Conservation (phyloP, 129 eudicot species). For the Flaveria robusta region DNA sequence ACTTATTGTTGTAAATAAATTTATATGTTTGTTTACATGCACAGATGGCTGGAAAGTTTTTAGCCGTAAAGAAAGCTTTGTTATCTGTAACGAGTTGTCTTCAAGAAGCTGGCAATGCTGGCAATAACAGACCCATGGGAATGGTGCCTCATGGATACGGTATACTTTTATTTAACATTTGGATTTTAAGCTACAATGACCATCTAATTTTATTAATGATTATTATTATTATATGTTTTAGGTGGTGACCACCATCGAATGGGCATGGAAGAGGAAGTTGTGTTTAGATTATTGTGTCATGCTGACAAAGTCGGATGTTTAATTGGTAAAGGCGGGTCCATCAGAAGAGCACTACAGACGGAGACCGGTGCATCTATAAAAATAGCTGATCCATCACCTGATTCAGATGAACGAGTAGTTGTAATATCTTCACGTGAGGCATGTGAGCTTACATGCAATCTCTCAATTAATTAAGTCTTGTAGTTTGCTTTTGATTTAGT, state of each 20-base stretch:
- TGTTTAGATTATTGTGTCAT: constrained; percentile 52
- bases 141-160: constrained; percentile 43
- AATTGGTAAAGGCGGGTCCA: constrained; percentile 61
- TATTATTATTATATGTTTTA: constrained; percentile 22
- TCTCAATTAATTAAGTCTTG: background rate
- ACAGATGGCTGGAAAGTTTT: constrained; percentile 57
- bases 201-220: constrained; percentile 10
- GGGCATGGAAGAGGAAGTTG: constrained; percentile 55
- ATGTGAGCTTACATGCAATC: constrained; percentile 40
- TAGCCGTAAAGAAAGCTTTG: constrained; percentile 53
- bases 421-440: constrained; percentile 68
- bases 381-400: constrained; percentile 50
- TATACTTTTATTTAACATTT: constrained; percentile 21
- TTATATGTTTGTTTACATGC: constrained; percentile 13
- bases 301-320: constrained; percentile 55
- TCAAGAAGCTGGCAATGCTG: constrained; percentile 43
- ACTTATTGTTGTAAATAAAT: no score
- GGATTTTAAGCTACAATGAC: background rate
- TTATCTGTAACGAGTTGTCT: constrained; percentile 54
- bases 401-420: constrained; percentile 56
- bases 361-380: constrained; percentile 68
- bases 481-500: background rate
- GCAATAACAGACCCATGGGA: constrained; percentile 39
- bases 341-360: constrained; percentile 46
- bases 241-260: constrained; percentile 45